Base-by-base conservation (phyloP, 2,329 filamentous ascomycete genomes). In the Herpomyces periplanetae region DNA sequence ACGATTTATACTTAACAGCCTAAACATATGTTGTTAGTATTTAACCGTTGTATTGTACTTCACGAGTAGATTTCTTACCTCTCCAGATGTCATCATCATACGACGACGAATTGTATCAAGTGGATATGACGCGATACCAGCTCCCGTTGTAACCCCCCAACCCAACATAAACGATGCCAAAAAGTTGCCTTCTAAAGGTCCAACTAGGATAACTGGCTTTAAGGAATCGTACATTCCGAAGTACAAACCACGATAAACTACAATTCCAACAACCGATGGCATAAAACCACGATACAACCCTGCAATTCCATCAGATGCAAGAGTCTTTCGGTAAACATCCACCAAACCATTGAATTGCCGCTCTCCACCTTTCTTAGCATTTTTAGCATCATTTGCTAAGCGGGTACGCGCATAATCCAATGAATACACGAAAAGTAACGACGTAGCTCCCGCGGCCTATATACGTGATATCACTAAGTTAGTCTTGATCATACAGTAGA, bases 231-330 rank as follows among this genome's bases (percentile, higher is more conserved):
- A 96, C 65, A 96, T 65, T 45, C 80, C 80, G 65, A 96, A 96
- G 73, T 96, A 96, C 38, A 96, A 71, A 88, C 80, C 80, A 69
- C 80, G 80, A 69, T 96, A 96, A 52, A 96, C 80, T 39, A 96
- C 49, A 48, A 96, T 96, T 64, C 80, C 80, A 47, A 65, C 58
- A 41, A 96, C 80, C 40, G 80, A 96, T 45, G 84, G 80, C 58
- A 73, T 71, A 66, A 96, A 96, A 58, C 80, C 80, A 85, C 80
- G 80, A 69, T 96, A 96, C 41, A 96, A 73, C 84, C 80, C 80
- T 42, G 62, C 65, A 51, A 96, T 56, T 84, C 80, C 80, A 46
- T 96, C 80, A 38, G 69, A 66, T 36, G 80, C 75, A 38, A 96
- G 60, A 39, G 80, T 96, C 80, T 96, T 96, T 57, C 69, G 69